Conservation (phyloP, 257 asterid genomes). For the Solanum acaule region DNA sequence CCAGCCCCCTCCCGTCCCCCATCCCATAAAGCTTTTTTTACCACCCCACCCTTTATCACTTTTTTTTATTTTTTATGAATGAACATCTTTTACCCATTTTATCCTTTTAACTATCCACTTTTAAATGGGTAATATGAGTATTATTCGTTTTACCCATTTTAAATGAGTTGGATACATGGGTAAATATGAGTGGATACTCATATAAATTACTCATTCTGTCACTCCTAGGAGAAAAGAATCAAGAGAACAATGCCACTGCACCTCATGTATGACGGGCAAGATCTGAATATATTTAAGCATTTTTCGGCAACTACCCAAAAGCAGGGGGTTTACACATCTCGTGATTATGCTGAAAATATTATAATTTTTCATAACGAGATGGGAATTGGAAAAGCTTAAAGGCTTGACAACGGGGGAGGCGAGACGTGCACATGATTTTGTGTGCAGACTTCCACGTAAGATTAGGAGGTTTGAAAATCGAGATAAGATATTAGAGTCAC, state of each 20-base stretch:
- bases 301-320: slow-evolving; percentile 5
- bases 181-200: too few relatives aligned
- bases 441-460: slow-evolving; percentile 15
- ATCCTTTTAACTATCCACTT: too few relatives aligned
- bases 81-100: too few relatives aligned
- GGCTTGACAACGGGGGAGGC: slow-evolving; percentile 14
- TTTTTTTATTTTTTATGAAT: too few relatives aligned
- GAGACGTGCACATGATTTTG: slow-evolving; percentile 21
- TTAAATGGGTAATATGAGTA: too few relatives aligned
- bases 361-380: slow-evolving; percentile 20
- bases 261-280: slow-evolving; percentile 22
- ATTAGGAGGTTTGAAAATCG: slow-evolving; percentile 8
- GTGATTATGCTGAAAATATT: slow-evolving; percentile 19
- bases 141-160: too few relatives aligned
- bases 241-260: slow-evolving; percentile 7
- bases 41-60: too few relatives aligned
- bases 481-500: not conserved
- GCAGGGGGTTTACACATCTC: slow-evolving; percentile 9
- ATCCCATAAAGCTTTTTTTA: too few relatives aligned
- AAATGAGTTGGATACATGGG: too few relatives aligned
- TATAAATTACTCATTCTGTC: too few relatives aligned
- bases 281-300: slow-evolving; percentile 15
- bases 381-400: slow-evolving; percentile 19
- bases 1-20: too few relatives aligned
- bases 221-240: too few relatives aligned